A percentile compares a stretch with the other conserved stretches of the same genome.
Conservation (phyloP, 2,329 filamentous ascomycete species). For the Penicillium palitans region DNA sequence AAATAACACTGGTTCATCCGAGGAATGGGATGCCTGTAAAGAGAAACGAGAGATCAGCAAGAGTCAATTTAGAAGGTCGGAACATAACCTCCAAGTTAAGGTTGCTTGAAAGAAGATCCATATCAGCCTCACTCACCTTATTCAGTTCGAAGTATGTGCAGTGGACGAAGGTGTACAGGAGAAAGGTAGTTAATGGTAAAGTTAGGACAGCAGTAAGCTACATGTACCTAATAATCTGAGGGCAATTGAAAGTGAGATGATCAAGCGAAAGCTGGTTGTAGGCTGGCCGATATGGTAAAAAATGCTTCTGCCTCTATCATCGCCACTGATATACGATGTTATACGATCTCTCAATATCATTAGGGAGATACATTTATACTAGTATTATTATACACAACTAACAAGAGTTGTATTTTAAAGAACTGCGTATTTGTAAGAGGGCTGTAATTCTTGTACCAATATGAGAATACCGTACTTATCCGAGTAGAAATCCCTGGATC, state of each 20-base stretch:
- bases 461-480: too few relatives aligned
- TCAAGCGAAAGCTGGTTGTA: background rate
- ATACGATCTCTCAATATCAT: background rate
- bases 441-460: too few relatives aligned
- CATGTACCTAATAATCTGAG: background rate
- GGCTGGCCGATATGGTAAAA: background rate
- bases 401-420: too few relatives aligned
- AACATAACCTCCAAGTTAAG: background rate
- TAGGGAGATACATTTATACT: too few relatives aligned
- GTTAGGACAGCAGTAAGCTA: background rate
- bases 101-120: background rate
- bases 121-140: background rate
- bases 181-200: background rate
- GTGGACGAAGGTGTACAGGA: background rate
- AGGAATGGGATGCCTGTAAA: background rate
- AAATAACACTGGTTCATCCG: background rate
- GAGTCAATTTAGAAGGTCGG: background rate
- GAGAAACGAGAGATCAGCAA: background rate
- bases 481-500: background rate
- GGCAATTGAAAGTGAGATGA: background rate
- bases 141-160: background rate
- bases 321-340: background rate
- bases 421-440: too few relatives aligned
- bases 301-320: background rate
- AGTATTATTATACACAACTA: too few relatives aligned